phyloP scores from a whole-genome alignment of 371 early-diverging fungal genomes.

The Conidiobolus incongruus region DNA sequence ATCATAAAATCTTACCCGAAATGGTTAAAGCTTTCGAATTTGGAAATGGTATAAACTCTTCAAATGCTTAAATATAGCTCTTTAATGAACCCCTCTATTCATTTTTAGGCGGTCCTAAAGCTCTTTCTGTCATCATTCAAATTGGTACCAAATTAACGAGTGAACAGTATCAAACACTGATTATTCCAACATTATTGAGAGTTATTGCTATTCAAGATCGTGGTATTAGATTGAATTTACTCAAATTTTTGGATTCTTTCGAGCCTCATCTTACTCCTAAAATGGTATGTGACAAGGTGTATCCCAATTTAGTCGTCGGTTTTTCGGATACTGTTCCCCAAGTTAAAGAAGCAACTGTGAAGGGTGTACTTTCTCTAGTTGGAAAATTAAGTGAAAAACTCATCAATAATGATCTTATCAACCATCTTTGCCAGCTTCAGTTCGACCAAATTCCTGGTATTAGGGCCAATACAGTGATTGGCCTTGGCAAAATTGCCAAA shows the following conservation, averaged over 20 bases:
- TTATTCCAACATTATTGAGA: constrained; percentile 52
- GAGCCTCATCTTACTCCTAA: constrained; percentile 41
- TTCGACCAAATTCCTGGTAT: constrained; percentile 87
- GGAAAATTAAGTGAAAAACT: constrained; percentile 47
- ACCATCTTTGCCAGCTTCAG: constrained; percentile 65
- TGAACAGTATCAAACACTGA: constrained; percentile 39
- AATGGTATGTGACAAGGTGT: constrained; percentile 60
- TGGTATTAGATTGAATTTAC: constrained; percentile 57
- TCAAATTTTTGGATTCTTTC: constrained; percentile 54
- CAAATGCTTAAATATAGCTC: no score
- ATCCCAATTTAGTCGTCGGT: constrained; percentile 65
- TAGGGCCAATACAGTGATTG: constrained; percentile 82
- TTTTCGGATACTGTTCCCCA: constrained; percentile 73
- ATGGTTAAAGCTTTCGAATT: constrained; percentile 73
- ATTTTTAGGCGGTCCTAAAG: constrained; percentile 46
- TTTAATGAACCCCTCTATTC: background rate
- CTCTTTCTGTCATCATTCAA: constrained; percentile 57
- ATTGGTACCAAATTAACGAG: constrained; percentile 48
- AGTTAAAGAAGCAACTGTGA: constrained; percentile 80
- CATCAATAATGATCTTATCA: constrained; percentile 65
- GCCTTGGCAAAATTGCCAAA: constrained; percentile 70
- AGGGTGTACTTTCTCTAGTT: constrained; percentile 46
- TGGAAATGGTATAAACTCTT: constrained; percentile 33
- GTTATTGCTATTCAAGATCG: constrained; percentile 81
- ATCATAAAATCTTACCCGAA: constrained; percentile 76